Conservation (phyloP, 495 filamentous ascomycete species). For the Tuber umbilicatum region DNA sequence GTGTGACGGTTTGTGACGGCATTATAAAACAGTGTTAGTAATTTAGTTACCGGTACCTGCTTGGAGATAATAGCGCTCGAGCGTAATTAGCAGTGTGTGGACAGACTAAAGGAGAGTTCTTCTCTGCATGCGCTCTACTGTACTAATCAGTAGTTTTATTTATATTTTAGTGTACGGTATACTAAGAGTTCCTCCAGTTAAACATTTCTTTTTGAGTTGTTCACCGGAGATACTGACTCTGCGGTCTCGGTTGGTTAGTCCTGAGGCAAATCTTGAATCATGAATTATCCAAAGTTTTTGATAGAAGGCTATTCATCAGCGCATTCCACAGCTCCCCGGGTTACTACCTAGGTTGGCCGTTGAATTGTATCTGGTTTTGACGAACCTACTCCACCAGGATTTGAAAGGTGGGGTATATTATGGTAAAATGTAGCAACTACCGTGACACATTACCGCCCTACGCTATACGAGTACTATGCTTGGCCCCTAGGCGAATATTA, state of each 20-base stretch:
- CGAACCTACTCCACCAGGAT: background rate
- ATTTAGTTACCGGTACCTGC: background rate
- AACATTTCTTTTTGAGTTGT: background rate
- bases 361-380: background rate
- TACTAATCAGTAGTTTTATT: background rate
- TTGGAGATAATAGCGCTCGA: background rate
- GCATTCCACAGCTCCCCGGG: background rate
- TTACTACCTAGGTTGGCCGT: background rate
- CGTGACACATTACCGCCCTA: background rate
- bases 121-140: background rate
- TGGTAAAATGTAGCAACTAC: background rate
- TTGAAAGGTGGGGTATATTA: background rate
- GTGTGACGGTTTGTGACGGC: background rate
- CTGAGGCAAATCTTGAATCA: background rate
- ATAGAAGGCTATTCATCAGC: background rate
- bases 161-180: background rate
- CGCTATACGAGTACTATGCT: background rate
- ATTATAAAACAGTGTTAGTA: background rate
- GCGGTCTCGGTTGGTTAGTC: background rate
- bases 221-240: background rate
- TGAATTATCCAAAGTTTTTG: background rate
- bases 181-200: no score
- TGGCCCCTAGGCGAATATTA: background rate
- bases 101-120: background rate
- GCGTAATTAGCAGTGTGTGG: background rate